Percentiles rank a stretch among this genome's conserved stretches.
Evolutionary conservation across 192 early-diverging fungal species (phyloP).

Genomic region (Funneliformis mosseae): DNA sequence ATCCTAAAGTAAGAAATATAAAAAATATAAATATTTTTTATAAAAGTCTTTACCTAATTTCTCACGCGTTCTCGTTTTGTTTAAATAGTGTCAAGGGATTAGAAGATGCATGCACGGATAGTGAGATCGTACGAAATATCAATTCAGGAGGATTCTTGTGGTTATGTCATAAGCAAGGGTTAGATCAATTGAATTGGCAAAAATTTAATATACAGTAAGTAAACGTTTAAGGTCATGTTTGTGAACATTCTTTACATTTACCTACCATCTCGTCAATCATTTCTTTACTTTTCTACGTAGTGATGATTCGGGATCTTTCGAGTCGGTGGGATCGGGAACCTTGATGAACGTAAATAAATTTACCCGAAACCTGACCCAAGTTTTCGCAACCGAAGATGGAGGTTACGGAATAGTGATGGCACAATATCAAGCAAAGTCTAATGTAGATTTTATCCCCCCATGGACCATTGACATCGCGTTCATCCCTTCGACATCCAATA

Average conservation of each 20-base stretch:
- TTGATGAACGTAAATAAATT: not conserved
- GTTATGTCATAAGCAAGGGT: not conserved
- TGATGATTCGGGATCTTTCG: not conserved
- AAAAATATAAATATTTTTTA: not conserved
- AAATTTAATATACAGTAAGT: not conserved
- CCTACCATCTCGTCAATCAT: too few relatives aligned
- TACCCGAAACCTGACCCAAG: not conserved
- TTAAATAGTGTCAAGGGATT: not conserved
- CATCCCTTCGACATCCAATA: not conserved
- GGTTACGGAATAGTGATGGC: not conserved
- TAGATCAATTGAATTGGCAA: not conserved
- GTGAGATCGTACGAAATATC: not conserved
- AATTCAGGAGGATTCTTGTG: not conserved
- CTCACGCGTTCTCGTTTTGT: not conserved
- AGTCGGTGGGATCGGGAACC: not conserved
- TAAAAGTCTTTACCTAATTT: not conserved
- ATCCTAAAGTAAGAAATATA: not conserved
- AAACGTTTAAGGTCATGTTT: not conserved
- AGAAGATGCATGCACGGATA: not conserved
- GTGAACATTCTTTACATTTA: too few relatives aligned
- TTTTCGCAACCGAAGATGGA: slow-evolving; percentile 1
- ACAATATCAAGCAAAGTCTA: not conserved
- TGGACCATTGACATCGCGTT: not conserved
- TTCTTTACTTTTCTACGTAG: not conserved
- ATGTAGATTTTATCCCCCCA: not conserved